phyloP scores from a whole-genome alignment of 495 filamentous ascomycete species.

The Penicilliopsis zonata region DNA sequence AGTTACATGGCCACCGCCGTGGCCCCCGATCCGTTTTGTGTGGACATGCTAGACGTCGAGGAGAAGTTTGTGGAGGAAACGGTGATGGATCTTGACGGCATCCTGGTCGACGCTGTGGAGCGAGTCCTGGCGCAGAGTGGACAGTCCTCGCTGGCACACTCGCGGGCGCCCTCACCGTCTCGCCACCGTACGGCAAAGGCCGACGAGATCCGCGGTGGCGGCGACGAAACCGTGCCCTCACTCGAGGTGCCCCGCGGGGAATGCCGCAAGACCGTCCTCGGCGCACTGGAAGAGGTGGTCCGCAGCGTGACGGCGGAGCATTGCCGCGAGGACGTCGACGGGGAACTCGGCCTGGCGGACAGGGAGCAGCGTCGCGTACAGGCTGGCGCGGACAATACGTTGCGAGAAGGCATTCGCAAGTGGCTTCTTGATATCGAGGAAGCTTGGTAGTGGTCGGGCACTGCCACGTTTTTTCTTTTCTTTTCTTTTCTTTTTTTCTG shows the following conservation, averaged over 20 bases:
- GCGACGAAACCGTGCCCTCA: too few species aligned
- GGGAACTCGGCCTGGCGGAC: constrained; percentile 20
- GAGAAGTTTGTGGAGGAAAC: constrained; percentile 64
- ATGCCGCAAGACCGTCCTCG: constrained; percentile 48
- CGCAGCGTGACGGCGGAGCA: constrained; percentile 45
- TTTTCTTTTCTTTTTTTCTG: constrained; percentile 4
- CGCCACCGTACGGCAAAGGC: constrained; percentile 18
- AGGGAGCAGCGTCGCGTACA: constrained; percentile 24
- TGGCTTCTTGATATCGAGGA: constrained; percentile 52
- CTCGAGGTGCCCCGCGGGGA: constrained; percentile 43
- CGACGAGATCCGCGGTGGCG: too few species aligned
- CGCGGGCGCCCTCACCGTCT: constrained; percentile 31
- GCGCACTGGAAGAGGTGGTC: constrained; percentile 55
- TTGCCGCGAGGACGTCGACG: constrained; percentile 31
- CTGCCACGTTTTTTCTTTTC: constrained; percentile 1
- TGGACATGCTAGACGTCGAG: too few species aligned
- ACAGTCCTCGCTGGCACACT: constrained; percentile 32
- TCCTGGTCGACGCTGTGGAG: constrained; percentile 66
- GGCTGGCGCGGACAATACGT: constrained; percentile 38
- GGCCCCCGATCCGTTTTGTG: too few species aligned
- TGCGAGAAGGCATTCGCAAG: constrained; percentile 51
- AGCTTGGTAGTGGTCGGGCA: constrained; percentile 25
- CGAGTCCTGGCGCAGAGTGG: constrained; percentile 52
- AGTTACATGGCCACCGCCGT: too few species aligned
- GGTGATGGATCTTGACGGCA: constrained; percentile 61